Base-by-base conservation (phyloP, 139 green algal genomes). In the Micractinium conductrix region DNA sequence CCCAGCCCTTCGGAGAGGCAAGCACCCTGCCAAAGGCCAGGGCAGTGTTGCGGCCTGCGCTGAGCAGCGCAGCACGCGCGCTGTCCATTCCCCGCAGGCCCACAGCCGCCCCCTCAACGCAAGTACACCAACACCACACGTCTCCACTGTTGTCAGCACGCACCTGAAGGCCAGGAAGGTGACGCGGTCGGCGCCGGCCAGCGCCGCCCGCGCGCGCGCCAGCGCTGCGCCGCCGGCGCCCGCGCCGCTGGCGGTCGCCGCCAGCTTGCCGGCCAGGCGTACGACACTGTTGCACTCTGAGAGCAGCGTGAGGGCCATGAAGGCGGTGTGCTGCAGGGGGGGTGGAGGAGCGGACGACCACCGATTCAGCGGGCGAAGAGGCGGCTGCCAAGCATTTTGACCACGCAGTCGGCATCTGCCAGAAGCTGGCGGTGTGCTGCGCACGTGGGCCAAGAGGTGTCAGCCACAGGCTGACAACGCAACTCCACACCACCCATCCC, bases 271-370 rank as follows among this genome's bases (percentile, higher is more conserved):
- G 17, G 81, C 43, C 43, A 86, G 60, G 44, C 50, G 74, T 50
- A 33, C 68, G 22, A 76, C 44, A 30, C 37, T 67, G 70, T 86
- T 86, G 38, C 84, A 28, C 43, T 92, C 89, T 4, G 87, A 89
- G 9, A 92, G 42, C 44, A 92, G 84, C 26, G 58, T 74, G 10
- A 84, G 42, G 19, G 81, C 63, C 79, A 92, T 78, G 50, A 92
- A 88, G 21, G 83, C 69, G 12, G 87, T 89, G 79, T 86, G 60
- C 79, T 84, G 79, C 79, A 42, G 4, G 48, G 8, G 17, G 45
- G 45, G 48, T 3, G 21, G 33, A 68, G 73, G n/a, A 45, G 44
- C n/a, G n/a, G n/a, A n/a, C n/a, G n/a, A n/a, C n/a, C n/a, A n/a
- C n/a, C n/a, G n/a, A n/a, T n/a, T n/a, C n/a, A n/a, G n/a, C n/a